Percentiles rank a stretch among this genome's conserved stretches.
phyloP scores from a whole-genome alignment of 257 asterid species.

The Paulownia fortunei region DNA sequence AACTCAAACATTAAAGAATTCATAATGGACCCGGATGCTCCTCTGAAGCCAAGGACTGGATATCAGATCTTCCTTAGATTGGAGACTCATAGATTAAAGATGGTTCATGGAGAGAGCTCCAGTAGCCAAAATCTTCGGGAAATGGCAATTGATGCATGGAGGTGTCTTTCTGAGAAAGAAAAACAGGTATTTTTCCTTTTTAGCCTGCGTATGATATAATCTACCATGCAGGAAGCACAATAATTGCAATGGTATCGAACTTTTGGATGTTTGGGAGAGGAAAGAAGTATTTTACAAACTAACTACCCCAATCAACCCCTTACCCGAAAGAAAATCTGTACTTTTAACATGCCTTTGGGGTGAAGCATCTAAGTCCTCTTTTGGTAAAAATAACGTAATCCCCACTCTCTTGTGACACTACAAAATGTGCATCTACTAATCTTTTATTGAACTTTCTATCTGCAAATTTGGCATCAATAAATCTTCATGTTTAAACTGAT shows the following conservation, averaged over 20 bases:
- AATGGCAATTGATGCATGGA: constrained; percentile 62
- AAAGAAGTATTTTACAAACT: not conserved
- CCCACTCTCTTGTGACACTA: too few relatives aligned
- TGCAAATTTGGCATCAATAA: not conserved
- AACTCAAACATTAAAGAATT: constrained; percentile 28
- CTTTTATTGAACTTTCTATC: too few relatives aligned
- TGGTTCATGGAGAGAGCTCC: constrained; percentile 46
- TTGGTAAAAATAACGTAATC: not conserved
- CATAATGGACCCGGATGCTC: constrained; percentile 40
- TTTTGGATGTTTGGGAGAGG: not conserved
- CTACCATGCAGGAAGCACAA: not conserved
- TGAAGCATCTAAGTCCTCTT: not conserved
- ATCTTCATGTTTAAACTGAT: not conserved
- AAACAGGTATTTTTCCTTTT: constrained; percentile 49
- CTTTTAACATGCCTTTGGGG: not conserved
- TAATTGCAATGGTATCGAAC: not conserved
- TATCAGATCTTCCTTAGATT: constrained; percentile 61
- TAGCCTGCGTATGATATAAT: not conserved
- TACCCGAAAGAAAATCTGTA: not conserved
- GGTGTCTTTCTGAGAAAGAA: constrained; percentile 50
- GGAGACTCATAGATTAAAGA: constrained; percentile 59
- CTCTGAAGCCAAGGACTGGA: constrained; percentile 58
- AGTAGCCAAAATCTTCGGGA: constrained; percentile 43
- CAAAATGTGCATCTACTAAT: too few relatives aligned
- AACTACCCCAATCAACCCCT: too few relatives aligned